These are phyloP conservation scores for Globisporangium nodosum DNA, from an alignment of 352 stramenopile species.

Conservation along the genomic window DNA sequence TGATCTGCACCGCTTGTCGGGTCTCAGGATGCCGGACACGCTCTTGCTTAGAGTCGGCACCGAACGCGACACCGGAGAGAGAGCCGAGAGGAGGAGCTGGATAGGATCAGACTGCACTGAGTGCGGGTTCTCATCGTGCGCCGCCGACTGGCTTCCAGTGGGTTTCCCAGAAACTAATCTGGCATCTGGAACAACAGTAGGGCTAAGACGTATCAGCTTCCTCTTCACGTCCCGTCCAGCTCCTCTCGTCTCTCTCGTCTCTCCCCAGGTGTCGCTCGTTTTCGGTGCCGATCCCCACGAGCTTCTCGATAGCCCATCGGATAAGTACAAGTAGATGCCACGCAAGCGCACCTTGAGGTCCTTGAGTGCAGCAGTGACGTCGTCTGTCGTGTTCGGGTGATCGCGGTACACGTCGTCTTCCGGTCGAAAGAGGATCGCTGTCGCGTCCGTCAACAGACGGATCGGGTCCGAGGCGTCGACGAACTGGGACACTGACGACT, in stretches of 20 bases:
- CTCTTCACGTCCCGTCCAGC: conserved; percentile 56
- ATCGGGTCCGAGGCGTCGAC: conserved; percentile 91
- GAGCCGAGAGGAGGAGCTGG: neutral
- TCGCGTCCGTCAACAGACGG: conserved; percentile 93
- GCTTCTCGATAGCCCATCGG: neutral
- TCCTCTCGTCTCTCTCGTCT: neutral
- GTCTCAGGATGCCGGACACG: neutral
- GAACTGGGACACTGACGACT: conserved; percentile 83
- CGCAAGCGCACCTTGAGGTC: conserved; percentile 91
- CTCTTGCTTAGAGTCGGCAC: neutral
- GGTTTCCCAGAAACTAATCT: conserved; percentile 89
- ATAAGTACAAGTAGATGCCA: neutral
- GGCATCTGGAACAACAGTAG: conserved; percentile 82
- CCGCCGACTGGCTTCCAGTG: conserved; percentile 80
- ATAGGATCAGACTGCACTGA: conserved; percentile 76
- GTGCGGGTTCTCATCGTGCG: conserved; percentile 50
- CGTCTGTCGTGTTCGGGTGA: conserved; percentile 70
- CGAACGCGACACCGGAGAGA: neutral
- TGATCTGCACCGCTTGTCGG: neutral
- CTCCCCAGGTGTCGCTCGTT: neutral
- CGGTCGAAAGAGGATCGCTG: conserved; percentile 88
- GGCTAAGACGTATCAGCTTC: conserved; percentile 79
- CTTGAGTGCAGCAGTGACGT: conserved; percentile 69
- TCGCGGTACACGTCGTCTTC: conserved; percentile 80
- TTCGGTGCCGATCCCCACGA: neutral